Base-by-base conservation (phyloP, 2,329 filamentous ascomycete genomes). In the Xylaria arbuscula region DNA sequence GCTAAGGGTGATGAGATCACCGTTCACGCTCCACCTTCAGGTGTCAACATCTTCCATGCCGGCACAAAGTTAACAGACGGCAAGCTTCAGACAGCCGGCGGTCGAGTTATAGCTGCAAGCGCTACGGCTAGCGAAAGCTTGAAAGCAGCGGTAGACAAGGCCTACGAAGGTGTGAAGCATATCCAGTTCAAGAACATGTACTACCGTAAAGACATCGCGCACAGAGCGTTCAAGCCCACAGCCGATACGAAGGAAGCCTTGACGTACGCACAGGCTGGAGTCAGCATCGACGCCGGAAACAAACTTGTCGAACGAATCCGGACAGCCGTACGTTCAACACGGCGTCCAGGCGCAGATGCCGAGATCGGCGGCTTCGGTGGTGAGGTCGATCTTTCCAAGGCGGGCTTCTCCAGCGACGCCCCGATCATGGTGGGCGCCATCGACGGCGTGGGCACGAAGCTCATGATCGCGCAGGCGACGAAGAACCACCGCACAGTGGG, bases 331-430 rank as follows among this genome's bases (percentile, higher is more conserved):
- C 88, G 89, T 34, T 92, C 92, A 53, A 99, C 96, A 28, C 89
- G 88, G 75, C 89, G 94, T 19, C 89, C 94, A 15, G 96, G 96
- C 54, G 93, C 96, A 1, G 93, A 97, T 79, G 94, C 94, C 64
- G 89, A 95, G 77, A 98, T 99, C 76, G 96, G 96, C 67, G 96
- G 96, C 2, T 99, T 99, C 75, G 96, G 96, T 58, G 96, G 96
- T 38, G 89, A 93, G 72, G 90, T 97, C 69, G 92, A 96, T 78
- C 85, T 98, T 15, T 84, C 89, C 7, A 87, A 88, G 58, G 92
- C 93, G 13, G 92, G 93, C 61, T 97, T 93, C 77, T 83, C 72
- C 5, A 68, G 86, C 6, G 85, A 89, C 67, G 88, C 92, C 0
- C 94, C 95, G 13, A 91, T 94, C 65, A 83, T 98, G 32, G 93